A percentile compares a stretch with the other conserved stretches of the same genome.
These are phyloP conservation scores for Astragalus glycyphyllos DNA, from an alignment of 306 rosid species.

Conservation along the genomic window DNA sequence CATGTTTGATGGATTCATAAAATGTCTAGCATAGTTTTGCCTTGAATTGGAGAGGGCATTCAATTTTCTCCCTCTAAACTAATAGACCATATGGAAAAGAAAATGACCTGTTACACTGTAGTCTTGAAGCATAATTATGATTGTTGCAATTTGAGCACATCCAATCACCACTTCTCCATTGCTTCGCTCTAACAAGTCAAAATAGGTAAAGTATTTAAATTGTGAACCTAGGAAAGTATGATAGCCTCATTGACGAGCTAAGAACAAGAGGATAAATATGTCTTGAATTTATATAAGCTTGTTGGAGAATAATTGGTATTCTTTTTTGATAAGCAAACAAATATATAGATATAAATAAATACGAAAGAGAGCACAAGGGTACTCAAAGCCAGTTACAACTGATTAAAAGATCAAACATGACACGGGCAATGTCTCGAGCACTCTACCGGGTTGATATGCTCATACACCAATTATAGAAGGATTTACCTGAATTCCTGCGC, in stretches of 20 bases:
- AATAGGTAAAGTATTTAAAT: slow-evolving; percentile 36
- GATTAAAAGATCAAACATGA: too few species aligned
- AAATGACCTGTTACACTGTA: slow-evolving; percentile 84
- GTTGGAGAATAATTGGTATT: slow-evolving; percentile 36
- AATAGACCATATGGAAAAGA: slow-evolving; percentile 21
- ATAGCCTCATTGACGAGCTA: slow-evolving; percentile 23
- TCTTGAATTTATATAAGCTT: background rate
- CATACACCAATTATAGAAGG: too few species aligned
- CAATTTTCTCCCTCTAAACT: slow-evolving; percentile 5
- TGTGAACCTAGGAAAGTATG: slow-evolving; percentile 20
- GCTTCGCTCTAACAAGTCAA: slow-evolving; percentile 78
- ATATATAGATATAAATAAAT: too few species aligned
- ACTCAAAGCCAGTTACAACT: too few species aligned
- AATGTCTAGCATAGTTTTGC: slow-evolving; percentile 10
- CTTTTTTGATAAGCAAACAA: too few species aligned
- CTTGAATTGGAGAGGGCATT: background rate
- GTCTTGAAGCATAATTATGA: slow-evolving; percentile 95
- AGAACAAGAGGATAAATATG: slow-evolving; percentile 19
- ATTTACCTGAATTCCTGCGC: too few species aligned
- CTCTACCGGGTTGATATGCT: too few species aligned
- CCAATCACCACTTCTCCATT: slow-evolving; percentile 98
- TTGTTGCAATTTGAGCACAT: slow-evolving; percentile 95
- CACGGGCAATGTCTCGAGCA: too few species aligned
- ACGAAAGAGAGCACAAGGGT: too few species aligned
- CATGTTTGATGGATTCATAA: slow-evolving; percentile 21